Percentiles rank a stretch among this genome's conserved stretches.
Evolutionary conservation across 257 asterid species (phyloP).

Genomic region (Knoxia roxburghii): DNA sequence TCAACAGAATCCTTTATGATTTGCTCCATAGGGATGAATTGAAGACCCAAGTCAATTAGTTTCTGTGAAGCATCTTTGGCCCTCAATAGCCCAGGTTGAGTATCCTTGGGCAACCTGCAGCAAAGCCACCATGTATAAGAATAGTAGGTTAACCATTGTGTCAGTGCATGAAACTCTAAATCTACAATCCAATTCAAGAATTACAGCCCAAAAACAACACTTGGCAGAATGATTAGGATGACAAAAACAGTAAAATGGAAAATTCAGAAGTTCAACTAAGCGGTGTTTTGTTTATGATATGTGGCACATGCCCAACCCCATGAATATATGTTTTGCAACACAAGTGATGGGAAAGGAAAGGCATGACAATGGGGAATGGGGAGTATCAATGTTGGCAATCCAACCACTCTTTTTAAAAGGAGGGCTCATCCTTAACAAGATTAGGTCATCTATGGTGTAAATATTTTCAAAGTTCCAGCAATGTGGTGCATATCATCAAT

Average conservation of each 20-base stretch:
- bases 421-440: not conserved
- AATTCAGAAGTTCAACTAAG: not conserved
- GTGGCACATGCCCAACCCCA: not conserved
- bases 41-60: conserved; percentile 63
- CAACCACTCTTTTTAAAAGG: not conserved
- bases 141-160: too few relatives aligned
- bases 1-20: conserved; percentile 69
- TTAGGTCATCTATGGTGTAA: not conserved
- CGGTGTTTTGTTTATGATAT: not conserved
- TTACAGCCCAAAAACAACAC: not conserved
- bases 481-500: not conserved
- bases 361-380: not conserved
- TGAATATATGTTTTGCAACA: not conserved
- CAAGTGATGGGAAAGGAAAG: not conserved
- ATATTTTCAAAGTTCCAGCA: not conserved
- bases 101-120: conserved; percentile 65
- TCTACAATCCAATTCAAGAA: not conserved
- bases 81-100: conserved; percentile 67
- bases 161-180: not conserved
- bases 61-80: conserved; percentile 56
- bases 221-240: not conserved
- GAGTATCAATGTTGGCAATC: not conserved
- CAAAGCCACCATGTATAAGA: not conserved
- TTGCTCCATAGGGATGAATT: conserved; percentile 68
- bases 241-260: not conserved